Base-by-base conservation (phyloP, 805 yeast genomes). In the Suhomyces pyralidae region DNA sequence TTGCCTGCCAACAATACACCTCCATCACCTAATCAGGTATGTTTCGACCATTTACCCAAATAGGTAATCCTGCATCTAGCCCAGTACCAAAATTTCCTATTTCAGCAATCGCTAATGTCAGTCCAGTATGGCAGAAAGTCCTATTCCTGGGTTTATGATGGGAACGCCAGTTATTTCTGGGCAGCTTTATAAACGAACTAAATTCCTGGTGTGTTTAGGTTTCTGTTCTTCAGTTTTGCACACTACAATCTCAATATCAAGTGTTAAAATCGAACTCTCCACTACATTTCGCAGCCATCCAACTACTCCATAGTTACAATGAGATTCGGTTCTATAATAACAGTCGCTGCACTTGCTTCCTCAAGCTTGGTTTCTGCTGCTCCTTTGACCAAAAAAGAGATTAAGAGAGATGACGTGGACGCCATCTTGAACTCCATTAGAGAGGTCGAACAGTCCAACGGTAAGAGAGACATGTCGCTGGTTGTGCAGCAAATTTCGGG, bases 1-100 rank as follows among this genome's bases (percentile, higher is more conserved):
- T 19, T 8, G 24, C 22, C 24, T 79, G 70, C 50, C 80, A 71
- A 30, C 70, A 73, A 45, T 74, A 63, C 17, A 75, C 69, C 5
- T 71, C 57, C 42, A 68, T 62, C 3, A 68, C 63, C 15, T 72
- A 49, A 14, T 74, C 58, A 14, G 78, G 72, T 60, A 72, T 70
- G 79, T 75, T 76, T 46, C 26, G 17, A 14, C 47, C 45, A 42
- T 42, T 44, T 49, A 24, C 51, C 51, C 20, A 49, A 43, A 17
- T 44, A 44, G 51, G 51, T 10, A 32, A 34, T 46, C 32, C 42
- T 46, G 43, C 43, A 46, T 19, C 19, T 22, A 32, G 26, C 17
- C 25, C 26, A 7, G 30, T 30, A 30, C 24, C 12, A n/a, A 22
- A 42, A 42, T 42, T 42, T 42, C 45, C 45, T 42, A 42, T 8